Conservation (phyloP, 2,329 filamentous ascomycete genomes). For the Aspergillus spinulosporus region DNA sequence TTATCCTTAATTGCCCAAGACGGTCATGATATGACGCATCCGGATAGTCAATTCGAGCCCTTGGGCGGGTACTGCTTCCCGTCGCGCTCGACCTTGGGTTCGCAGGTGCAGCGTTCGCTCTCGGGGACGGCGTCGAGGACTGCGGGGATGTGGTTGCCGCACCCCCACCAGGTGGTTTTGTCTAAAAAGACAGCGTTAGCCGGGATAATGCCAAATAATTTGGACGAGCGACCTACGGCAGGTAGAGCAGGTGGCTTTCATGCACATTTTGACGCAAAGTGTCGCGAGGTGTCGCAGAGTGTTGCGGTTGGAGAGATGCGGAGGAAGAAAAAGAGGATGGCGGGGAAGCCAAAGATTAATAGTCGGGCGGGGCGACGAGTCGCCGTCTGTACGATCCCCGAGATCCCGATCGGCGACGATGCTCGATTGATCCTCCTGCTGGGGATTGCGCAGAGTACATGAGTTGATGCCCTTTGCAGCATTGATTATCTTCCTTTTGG, state of each 20-base stretch:
- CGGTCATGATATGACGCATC: conserved; percentile 22
- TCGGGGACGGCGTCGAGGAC: conserved; percentile 63
- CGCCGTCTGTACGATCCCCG: conserved; percentile 1
- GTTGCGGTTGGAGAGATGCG: not conserved
- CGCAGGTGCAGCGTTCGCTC: conserved; percentile 64
- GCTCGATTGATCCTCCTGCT: not conserved
- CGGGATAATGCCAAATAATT: not conserved
- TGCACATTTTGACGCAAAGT: conserved; percentile 57
- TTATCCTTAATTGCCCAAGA: not conserved
- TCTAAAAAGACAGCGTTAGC: conserved; percentile 40
- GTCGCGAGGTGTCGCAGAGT: not conserved
- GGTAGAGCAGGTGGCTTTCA: conserved; percentile 60
- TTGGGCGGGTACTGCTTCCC: conserved; percentile 67
- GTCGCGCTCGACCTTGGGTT: conserved; percentile 61
- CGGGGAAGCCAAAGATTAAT: not conserved
- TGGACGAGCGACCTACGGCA: conserved; percentile 56
- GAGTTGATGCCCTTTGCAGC: no score
- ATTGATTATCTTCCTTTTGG: no score
- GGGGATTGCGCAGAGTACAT: no score
- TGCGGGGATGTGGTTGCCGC: conserved; percentile 60
- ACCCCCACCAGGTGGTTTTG: conserved; percentile 66
- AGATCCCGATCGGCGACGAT: not conserved
- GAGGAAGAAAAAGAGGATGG: not conserved
- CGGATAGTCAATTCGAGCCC: conserved; percentile 49
- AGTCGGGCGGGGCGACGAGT: not conserved